Base-by-base conservation (phyloP, 2,329 filamentous ascomycete species). In the Aspergillus neoniger region DNA sequence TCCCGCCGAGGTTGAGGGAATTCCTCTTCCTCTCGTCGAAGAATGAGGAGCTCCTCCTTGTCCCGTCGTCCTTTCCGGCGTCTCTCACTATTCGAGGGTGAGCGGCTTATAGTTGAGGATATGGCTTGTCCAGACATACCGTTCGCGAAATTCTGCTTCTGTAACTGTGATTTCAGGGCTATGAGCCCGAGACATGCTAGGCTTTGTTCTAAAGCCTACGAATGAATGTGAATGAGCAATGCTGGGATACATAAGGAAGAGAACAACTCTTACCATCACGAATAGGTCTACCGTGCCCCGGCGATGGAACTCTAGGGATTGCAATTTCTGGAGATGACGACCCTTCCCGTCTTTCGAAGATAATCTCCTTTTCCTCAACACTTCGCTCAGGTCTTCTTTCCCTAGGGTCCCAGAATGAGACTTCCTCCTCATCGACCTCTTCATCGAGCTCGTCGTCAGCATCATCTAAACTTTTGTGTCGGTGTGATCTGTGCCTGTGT, bases 1-100 rank as follows among this genome's bases (percentile, higher is more conserved):
- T 63, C 62, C 14, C 53, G 67, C 61, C 58, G 67, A 64, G 63
- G 77, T 41, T 15, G 53, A 21, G 15, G 25, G n/a, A 15, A n/a
- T 28, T 77, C 79, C 61, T 71, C 70, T 36, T 64, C 67, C 21
- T 84, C 80, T 32, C 79, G 78, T 60, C 71, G 70, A 62, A 76
- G 70, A 64, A 90, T 83, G 50, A 88, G 78, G 43, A 92, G 79
- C 55, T 91, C 87, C 68, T 92, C 88, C 50, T 92, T 88, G 65
- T 78, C 81, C 64, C 74, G 80, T 51, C 79, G 79, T 59, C 74
- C 82, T 70, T 76, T 57, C 74, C 57, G 60, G 39, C 52, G 50
- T 43, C 53, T 62, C 15, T 55, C 53, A 15, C 49, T 60, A n/a
- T 36, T 12, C 38, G 25, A 51, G 14, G 3, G 28, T 63, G 23